Evolutionary conservation across 139 green algal species (phyloP).

Genomic region (Closterium sp.): DNA sequence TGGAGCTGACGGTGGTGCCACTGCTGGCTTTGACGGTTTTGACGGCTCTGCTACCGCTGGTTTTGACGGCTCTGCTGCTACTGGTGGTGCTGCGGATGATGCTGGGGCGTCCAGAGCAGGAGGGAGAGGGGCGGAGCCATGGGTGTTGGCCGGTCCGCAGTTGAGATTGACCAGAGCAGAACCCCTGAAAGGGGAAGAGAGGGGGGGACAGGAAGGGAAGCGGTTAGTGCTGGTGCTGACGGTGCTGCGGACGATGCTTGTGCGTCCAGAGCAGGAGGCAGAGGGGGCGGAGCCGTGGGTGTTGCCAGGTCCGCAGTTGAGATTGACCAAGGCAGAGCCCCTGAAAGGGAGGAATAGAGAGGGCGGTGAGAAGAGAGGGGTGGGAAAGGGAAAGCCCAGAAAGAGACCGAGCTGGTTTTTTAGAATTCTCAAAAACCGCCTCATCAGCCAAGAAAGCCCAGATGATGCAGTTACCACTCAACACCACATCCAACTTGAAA

Average conservation of each 20-base stretch:
- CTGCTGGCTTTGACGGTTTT: background rate
- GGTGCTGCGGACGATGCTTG: too few relatives aligned
- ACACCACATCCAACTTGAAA: background rate
- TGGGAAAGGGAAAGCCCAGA: background rate
- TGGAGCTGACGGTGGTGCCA: background rate
- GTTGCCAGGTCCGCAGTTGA: background rate
- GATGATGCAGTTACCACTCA: background rate
- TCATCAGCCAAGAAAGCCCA: too few relatives aligned
- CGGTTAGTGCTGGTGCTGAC: too few relatives aligned
- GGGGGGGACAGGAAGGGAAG: too few relatives aligned
- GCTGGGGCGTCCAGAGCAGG: background rate
- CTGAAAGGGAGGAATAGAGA: background rate
- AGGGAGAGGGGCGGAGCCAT: background rate
- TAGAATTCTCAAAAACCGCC: too few relatives aligned
- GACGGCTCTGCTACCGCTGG: background rate
- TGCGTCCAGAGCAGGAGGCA: background rate
- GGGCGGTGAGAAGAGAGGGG: too few relatives aligned
- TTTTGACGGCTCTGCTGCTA: background rate
- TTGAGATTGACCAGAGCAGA: background rate
- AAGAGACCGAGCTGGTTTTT: too few relatives aligned
- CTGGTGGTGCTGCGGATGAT: background rate
- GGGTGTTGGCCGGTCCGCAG: background rate
- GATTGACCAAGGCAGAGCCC: background rate
- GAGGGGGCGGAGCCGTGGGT: background rate
- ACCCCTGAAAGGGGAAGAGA: background rate